Conservation (phyloP, 176 grass and related monocot species). For the Oryza punctata region DNA sequence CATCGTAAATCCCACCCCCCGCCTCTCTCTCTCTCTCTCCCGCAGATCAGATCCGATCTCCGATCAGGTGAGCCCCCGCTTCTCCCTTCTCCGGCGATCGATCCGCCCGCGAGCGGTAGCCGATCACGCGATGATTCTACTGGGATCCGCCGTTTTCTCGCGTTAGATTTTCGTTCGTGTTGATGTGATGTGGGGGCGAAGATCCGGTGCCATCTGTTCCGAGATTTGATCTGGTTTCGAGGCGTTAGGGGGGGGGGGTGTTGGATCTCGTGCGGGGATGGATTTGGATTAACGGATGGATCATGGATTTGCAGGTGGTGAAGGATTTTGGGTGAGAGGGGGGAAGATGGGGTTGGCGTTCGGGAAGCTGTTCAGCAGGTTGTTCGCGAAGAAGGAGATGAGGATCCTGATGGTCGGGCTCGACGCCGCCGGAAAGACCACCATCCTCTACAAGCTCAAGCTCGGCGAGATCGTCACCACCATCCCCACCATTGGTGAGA, state of each 20-base stretch:
- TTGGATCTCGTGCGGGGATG: background rate
- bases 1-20: too few relatives aligned
- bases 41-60: background rate
- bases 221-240: background rate
- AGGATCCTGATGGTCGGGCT: conserved; percentile 76
- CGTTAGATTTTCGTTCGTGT: too few relatives aligned
- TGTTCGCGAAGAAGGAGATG: conserved; percentile 83
- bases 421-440: conserved; percentile 75
- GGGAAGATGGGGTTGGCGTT: conserved; percentile 65
- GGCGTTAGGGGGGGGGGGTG: too few relatives aligned
- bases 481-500: conserved; percentile 70
- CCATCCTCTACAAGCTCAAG: conserved; percentile 85
- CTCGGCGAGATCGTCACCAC: conserved; percentile 84
- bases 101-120: too few relatives aligned
- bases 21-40: background rate
- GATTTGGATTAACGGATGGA: background rate
- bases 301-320: background rate
- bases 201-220: background rate
- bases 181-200: too few relatives aligned
- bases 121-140: too few relatives aligned
- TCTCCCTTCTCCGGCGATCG: too few relatives aligned
- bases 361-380: conserved; percentile 72
- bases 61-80: background rate
- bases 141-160: background rate
- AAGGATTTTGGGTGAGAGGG: background rate